Conservation (phyloP, 306 rosid species). For the Vigna hirtella region DNA sequence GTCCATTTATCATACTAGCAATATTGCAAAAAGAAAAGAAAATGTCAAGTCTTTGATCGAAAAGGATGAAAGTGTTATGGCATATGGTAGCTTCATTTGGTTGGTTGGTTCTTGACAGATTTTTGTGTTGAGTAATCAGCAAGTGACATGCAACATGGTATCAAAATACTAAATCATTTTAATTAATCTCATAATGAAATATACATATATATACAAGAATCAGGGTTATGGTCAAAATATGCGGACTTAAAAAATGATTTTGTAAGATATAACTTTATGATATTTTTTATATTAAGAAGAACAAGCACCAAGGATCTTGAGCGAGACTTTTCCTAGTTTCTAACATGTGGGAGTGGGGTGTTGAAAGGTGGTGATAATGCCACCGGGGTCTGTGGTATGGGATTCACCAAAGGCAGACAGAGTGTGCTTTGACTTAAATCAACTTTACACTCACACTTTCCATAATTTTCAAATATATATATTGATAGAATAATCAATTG, state of each 20-base stretch:
- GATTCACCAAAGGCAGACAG: not conserved
- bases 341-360: constrained; percentile 24
- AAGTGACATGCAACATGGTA: too few relatives aligned
- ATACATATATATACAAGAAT: not conserved
- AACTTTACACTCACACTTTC: not conserved
- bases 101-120: constrained; percentile 24
- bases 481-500: not conserved
- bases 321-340: not conserved
- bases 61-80: not conserved
- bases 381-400: not conserved
- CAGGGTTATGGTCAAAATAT: constrained; percentile 16
- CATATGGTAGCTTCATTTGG: not conserved
- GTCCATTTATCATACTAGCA: constrained; percentile 15
- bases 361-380: constrained; percentile 2
- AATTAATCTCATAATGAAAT: not conserved
- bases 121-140: not conserved
- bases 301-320: constrained; percentile 17
- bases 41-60: not conserved
- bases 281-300: not conserved
- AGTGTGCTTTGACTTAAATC: constrained; percentile 1
- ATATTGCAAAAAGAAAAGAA: not conserved
- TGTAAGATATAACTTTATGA: not conserved
- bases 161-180: not conserved
- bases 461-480: not conserved
- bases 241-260: not conserved